Percentiles rank a stretch among this genome's conserved stretches.
These are phyloP conservation scores for Fusarium falciforme DNA, from an alignment of 2,329 filamentous ascomycete species.

Conservation along the genomic window DNA sequence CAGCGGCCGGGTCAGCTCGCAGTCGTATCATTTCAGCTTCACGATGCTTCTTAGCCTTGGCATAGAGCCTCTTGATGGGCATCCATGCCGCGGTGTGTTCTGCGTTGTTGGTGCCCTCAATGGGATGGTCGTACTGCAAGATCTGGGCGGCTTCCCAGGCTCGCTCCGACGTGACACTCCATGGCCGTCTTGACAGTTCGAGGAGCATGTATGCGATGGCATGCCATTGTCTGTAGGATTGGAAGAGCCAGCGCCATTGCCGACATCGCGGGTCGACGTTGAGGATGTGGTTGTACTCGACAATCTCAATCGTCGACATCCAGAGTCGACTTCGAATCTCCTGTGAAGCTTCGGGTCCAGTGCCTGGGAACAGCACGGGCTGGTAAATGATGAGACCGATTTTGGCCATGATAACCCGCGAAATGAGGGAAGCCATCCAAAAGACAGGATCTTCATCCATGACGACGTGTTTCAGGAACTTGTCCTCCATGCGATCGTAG, in stretches of 20 bases:
- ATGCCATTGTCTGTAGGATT: slow-evolving; percentile 33
- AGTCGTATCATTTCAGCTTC: slow-evolving; percentile 25
- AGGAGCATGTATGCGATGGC: slow-evolving; percentile 36
- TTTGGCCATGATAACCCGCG: slow-evolving; percentile 33
- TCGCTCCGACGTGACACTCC: slow-evolving; percentile 31
- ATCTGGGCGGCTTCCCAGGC: slow-evolving; percentile 38
- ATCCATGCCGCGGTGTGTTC: slow-evolving; percentile 37
- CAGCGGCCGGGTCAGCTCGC: slow-evolving; percentile 27
- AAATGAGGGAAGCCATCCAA: slow-evolving; percentile 34
- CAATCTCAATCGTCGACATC: slow-evolving; percentile 37
- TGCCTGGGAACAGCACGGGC: slow-evolving; percentile 32
- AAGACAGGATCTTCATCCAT: slow-evolving; percentile 30
- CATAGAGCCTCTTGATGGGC: slow-evolving; percentile 32
- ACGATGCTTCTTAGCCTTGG: slow-evolving; percentile 29
- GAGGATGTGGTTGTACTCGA: slow-evolving; percentile 34
- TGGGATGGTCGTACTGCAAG: slow-evolving; percentile 34
- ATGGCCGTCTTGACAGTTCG: slow-evolving; percentile 28
- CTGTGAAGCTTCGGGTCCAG: slow-evolving; percentile 23
- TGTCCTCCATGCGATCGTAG: slow-evolving; percentile 35
- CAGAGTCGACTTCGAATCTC: slow-evolving; percentile 31
- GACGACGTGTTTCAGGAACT: slow-evolving; percentile 29
- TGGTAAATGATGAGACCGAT: slow-evolving; percentile 34
- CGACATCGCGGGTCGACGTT: slow-evolving; percentile 30
- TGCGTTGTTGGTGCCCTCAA: slow-evolving; percentile 17
- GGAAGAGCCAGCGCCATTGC: slow-evolving; percentile 35